Base-by-base conservation (phyloP, 257 asterid genomes). In the Gentiana macrophylla region DNA sequence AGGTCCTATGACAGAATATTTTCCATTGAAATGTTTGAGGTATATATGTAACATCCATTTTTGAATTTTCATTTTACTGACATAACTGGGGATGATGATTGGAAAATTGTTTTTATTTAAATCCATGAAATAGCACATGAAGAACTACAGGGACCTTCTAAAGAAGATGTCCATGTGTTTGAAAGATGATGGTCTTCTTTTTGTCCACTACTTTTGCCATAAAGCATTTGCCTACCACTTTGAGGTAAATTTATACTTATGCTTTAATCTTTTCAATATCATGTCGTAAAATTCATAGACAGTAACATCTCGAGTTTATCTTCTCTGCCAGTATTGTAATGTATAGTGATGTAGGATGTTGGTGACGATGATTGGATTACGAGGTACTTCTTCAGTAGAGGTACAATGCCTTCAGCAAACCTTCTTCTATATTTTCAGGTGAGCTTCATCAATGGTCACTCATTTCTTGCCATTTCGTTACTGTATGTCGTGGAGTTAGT, bases 341-440 rank as follows among this genome's bases (percentile, higher is more conserved):
- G 24, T 15, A 53, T 43, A 48, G 1, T 32, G 55, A 11, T 60
- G 71, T 73, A 84, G 98, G 96, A 87, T 67, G 73, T 83, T 48
- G 83, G 63, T 13, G 94, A 84, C 12, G 98, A 91, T 24, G 95
- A 91, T 63, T 87, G 95, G 98, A 91, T 91, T 55, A 91, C 96
- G 56, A 75, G 94, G 67, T 84, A 91, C 73, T 91, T 87, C 84
- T 91, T 91, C 59, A 70, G 83, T 3, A 94, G 98, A 35, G 98
- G 98, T 53, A 91, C 94, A 57, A 91, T 91, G 94, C 95, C 96
- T 53, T 74, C 95, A 0, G 95, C 95, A 52, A 78, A 83, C 67
- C 71, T 87, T 68, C 95, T 91, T 61, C 94, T 91, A n/a, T 91
- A n/a, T 77, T 91, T 84, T 75, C 98, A 91, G 88, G 96, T 83